Conservation (phyloP, 2,329 filamentous ascomycete species). For the Penicillium sp. region DNA sequence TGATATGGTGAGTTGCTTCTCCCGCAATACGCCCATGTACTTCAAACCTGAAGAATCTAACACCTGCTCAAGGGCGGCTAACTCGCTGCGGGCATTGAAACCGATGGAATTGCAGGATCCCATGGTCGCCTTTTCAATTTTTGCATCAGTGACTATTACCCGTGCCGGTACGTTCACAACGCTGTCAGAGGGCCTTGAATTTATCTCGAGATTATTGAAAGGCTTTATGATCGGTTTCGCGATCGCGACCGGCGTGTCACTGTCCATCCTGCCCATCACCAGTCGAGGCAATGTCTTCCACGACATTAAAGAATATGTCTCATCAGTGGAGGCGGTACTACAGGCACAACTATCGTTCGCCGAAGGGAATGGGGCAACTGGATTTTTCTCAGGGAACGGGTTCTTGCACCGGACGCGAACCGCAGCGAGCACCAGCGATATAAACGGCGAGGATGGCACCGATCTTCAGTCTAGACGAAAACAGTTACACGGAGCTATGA, state of each 20-base stretch:
- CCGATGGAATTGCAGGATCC: constrained; percentile 65
- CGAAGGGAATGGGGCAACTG: constrained; percentile 31
- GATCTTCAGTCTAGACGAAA: constrained; percentile 25
- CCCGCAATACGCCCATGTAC: too few relatives aligned
- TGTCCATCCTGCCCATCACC: constrained; percentile 67
- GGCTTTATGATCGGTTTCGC: constrained; percentile 68
- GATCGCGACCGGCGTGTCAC: constrained; percentile 62
- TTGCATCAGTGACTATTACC: constrained; percentile 63
- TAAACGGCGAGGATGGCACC: constrained; percentile 7
- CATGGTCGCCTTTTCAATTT: constrained; percentile 68
- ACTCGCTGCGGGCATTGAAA: constrained; percentile 63
- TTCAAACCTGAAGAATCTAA: background rate
- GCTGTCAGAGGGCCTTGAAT: constrained; percentile 28
- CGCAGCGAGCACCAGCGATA: constrained; percentile 14
- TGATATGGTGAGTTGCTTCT: constrained; percentile 55
- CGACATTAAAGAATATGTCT: constrained; percentile 55
- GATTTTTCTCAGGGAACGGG: constrained; percentile 13
- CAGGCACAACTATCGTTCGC: constrained; percentile 65
- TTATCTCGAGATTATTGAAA: constrained; percentile 56
- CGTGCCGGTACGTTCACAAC: constrained; percentile 55
- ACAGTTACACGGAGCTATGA: constrained; percentile 37
- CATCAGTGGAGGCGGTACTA: constrained; percentile 58
- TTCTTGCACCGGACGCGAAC: constrained; percentile 25
- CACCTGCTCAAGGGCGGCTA: constrained; percentile 48
- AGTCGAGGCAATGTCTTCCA: constrained; percentile 65